Conservation (phyloP, 1,284 basidiomycete genomes). For the Pisolithus thermaeus region DNA sequence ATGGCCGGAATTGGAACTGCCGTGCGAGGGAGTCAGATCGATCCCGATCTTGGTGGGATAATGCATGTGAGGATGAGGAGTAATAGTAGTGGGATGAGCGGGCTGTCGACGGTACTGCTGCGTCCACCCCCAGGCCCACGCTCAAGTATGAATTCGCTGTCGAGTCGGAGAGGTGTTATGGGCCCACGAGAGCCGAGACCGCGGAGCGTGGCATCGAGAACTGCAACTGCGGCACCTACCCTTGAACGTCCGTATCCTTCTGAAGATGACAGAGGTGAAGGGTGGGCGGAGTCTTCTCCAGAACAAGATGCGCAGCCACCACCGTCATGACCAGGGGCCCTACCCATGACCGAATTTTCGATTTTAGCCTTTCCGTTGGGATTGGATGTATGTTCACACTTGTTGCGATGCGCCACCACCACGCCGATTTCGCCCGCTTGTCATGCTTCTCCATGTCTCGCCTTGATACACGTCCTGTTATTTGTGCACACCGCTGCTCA, state of each 20-base stretch:
- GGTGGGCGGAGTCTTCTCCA: not conserved
- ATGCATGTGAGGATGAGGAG: conserved; percentile 3
- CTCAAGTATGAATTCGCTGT: not conserved
- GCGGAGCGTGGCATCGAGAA: not conserved
- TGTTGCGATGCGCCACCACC: too few species aligned
- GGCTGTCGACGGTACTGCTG: conserved; percentile 7
- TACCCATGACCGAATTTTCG: too few species aligned
- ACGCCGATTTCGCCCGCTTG: too few species aligned
- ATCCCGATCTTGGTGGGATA: conserved; percentile 6
- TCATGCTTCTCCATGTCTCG: too few species aligned
- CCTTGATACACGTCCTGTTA: too few species aligned
- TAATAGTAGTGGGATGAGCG: conserved; percentile 8
- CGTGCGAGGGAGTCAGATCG: conserved; percentile 24
- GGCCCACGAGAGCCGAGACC: not conserved
- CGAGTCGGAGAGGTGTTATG: not conserved
- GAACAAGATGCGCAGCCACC: not conserved
- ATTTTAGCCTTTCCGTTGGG: too few species aligned
- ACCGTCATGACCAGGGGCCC: too few species aligned
- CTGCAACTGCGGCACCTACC: not conserved
- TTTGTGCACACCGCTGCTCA: too few species aligned
- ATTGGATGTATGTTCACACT: too few species aligned
- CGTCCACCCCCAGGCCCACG: not conserved
- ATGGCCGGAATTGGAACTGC: conserved; percentile 44
- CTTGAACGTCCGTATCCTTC: not conserved
- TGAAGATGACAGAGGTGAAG: not conserved